Base-by-base conservation (phyloP, 495 filamentous ascomycete genomes). In the Jackrogersella minutella region DNA sequence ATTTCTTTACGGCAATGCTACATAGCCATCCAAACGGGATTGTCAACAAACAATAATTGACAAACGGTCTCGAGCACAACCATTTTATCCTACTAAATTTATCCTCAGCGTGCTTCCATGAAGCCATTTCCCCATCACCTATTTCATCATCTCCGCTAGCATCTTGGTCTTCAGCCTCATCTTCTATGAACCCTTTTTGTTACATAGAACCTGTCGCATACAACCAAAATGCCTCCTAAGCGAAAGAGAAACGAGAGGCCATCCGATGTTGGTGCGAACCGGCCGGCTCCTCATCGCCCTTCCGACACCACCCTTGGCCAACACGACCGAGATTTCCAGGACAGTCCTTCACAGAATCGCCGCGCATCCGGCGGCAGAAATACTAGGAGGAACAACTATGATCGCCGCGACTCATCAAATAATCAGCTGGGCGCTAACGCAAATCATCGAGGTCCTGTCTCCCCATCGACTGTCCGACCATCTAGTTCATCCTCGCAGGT, bases 261-360 rank as follows among this genome's bases (percentile, higher is more conserved):
- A 24, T 73, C 72, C 47, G 84, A 86, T 34, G 63, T 63, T 57
- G 79, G 77, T 46, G 67, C 74, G 24, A 77, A 74, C 41, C 77
- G 84, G 54, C 81, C 83, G 9, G 76, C 84, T 21, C 84, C 84
- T 26, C 80, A 86, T 75, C 79, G 82, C 4, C 84, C 84, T 39
- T 74, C 73, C 28, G 78, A 84, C 62, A 80, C 78, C 3, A 54
- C 72, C 9, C 56, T 86, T 19, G 81, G 75, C 19, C 82, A 84
- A 54, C 81, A 84, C 58, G 83, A 86, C 10, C 63, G 80, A 70
- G 78, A 78, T 56, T 80, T 77, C 54, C 65, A 70, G 44, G 79
- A 82, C 58, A 70, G 66, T 10, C 62, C 56, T 53, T 50, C 66
- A 17, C 69, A 74, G 58, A 68, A 71, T 46, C 71, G 76, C 8